Evolutionary conservation across 2,329 filamentous ascomycete genomes (phyloP).

Genomic region (Aspergillus fructus): DNA sequence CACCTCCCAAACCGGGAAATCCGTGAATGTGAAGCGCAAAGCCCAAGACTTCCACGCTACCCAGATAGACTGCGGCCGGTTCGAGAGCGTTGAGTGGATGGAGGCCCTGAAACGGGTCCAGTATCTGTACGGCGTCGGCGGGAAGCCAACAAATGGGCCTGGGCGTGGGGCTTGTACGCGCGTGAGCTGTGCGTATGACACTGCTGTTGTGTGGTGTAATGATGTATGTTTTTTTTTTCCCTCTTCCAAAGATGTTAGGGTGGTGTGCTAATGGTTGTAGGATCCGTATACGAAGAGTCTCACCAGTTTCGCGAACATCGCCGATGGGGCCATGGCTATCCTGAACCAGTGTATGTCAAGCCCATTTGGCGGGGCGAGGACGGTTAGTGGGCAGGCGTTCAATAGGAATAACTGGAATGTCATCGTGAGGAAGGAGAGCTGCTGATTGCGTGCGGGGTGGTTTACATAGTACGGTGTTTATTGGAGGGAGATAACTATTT

Average conservation of each 20-base stretch:
- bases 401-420: neutral
- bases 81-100: neutral
- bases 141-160: neutral
- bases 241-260: too few relatives aligned
- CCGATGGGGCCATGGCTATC: neutral
- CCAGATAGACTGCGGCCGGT: neutral
- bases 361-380: accelerated
- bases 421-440: neutral
- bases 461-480: too few relatives aligned
- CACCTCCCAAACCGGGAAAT: neutral
- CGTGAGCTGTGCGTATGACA: neutral
- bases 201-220: conserved; percentile 2
- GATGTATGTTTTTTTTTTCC: neutral
- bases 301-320: neutral
- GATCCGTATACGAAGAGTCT: neutral
- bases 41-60: neutral
- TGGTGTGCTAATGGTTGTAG: neutral
- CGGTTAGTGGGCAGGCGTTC: neutral
- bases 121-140: neutral
- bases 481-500: too few relatives aligned
- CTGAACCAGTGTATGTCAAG: neutral
- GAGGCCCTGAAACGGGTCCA: neutral
- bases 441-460: neutral
- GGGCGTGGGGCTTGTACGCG: neutral
- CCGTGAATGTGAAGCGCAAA: neutral